Conservation (phyloP, 1,284 basidiomycete species). For the Malassezia vespertilionis region DNA sequence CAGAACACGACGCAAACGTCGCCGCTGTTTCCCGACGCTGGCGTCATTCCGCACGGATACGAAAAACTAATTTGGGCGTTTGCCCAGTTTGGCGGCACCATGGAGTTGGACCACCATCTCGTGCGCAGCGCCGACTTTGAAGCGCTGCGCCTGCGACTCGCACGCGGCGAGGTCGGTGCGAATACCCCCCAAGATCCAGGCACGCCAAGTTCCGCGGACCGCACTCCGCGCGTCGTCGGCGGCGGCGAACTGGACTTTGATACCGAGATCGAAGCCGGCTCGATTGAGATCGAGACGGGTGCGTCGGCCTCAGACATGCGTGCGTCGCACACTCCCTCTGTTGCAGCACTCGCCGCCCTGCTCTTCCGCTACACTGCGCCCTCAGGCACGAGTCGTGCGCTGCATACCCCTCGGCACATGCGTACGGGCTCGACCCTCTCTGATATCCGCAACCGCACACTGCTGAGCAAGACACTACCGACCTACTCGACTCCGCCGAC, state of each 20-base stretch:
- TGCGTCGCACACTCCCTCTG: constrained; percentile 8
- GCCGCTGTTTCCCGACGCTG: constrained; percentile 23
- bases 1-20: neutral
- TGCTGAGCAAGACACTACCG: constrained; percentile 56
- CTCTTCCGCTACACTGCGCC: constrained; percentile 1
- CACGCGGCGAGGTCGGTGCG: constrained; percentile 31
- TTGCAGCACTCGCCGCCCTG: constrained; percentile 13
- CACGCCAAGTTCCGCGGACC: constrained; percentile 16
- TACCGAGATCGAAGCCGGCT: constrained; percentile 11
- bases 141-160: constrained; percentile 44
- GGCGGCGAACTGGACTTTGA: constrained; percentile 35
- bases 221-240: constrained; percentile 27
- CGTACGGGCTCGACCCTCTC: constrained; percentile 55
- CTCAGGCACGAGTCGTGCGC: neutral
- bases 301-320: neutral
- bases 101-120: constrained; percentile 52
- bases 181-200: constrained; percentile 21
- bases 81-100: constrained; percentile 64
- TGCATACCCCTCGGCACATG: constrained; percentile 26
- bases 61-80: constrained; percentile 77
- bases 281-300: constrained; percentile 16
- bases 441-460: constrained; percentile 50
- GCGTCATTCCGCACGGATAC: constrained; percentile 48
- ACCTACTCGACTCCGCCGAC: constrained; percentile 69
- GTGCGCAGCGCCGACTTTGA: constrained; percentile 49